Conservation (phyloP, 345 rosid genomes). For the Melaleuca quinquenervia region DNA sequence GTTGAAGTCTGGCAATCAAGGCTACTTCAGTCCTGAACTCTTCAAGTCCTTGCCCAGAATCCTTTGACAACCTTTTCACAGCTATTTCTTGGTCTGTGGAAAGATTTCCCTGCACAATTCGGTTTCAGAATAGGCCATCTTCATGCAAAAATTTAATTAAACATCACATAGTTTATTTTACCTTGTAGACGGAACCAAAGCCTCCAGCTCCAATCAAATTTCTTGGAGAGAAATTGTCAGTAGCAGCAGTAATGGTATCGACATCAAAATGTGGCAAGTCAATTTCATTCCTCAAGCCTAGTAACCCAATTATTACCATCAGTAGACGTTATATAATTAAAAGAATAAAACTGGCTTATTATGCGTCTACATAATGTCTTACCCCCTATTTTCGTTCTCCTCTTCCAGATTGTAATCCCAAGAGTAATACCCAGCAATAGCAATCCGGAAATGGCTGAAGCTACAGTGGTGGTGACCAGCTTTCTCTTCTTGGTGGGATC, state of each 20-base stretch:
- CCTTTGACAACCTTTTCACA: slow-evolving; percentile 26
- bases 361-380: neutral
- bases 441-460: neutral
- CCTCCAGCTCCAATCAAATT: slow-evolving; percentile 35
- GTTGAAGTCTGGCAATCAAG: slow-evolving; percentile 30
- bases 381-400: neutral
- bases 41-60: slow-evolving; percentile 18
- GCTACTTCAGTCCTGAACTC: slow-evolving; percentile 27
- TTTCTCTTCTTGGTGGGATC: neutral
- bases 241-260: slow-evolving; percentile 13
- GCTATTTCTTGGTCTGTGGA: slow-evolving; percentile 23
- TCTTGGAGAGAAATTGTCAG: slow-evolving; percentile 11
- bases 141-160: neutral
- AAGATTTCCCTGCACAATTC: slow-evolving; percentile 9
- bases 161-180: neutral
- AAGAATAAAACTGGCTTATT: neutral
- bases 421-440: neutral
- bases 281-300: neutral
- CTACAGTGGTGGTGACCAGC: neutral
- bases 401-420: neutral
- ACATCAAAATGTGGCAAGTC: slow-evolving; percentile 18
- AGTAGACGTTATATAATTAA: neutral
- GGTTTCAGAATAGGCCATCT: neutral
- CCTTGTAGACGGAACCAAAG: slow-evolving; percentile 29
- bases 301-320: neutral